Evolutionary conservation across 2,329 filamentous ascomycete species (phyloP).

Genomic region (Drechmeria coniospora): DNA sequence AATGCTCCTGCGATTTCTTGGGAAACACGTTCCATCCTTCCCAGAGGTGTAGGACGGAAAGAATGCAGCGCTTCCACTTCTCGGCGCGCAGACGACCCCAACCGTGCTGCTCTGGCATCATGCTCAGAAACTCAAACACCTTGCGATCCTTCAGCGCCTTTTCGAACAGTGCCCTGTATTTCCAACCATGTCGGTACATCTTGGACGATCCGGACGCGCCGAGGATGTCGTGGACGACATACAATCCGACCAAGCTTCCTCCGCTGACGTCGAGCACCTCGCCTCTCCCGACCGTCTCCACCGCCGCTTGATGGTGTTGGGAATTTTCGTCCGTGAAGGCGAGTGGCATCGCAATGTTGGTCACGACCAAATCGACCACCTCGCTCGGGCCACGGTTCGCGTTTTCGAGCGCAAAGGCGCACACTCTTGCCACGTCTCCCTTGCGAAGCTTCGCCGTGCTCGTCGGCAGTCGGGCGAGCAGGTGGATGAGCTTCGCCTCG

Average conservation of each 20-base stretch:
- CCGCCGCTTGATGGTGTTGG: conserved; percentile 23
- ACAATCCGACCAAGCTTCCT: conserved; percentile 66
- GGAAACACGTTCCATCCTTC: conserved; percentile 61
- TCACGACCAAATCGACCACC: conserved; percentile 74
- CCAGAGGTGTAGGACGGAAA: conserved; percentile 54
- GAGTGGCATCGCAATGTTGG: conserved; percentile 67
- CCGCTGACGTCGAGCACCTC: conserved; percentile 45
- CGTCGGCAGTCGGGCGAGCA: conserved; percentile 70
- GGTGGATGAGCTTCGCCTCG: conserved; percentile 69
- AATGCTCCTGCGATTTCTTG: conserved; percentile 54
- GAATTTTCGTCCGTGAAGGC: conserved; percentile 57
- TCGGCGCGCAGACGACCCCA: conserved; percentile 76
- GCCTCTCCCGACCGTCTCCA: conserved; percentile 13
- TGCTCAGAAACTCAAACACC: conserved; percentile 61
- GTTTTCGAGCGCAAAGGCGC: conserved; percentile 78
- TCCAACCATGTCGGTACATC: conserved; percentile 71
- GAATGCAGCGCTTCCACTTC: conserved; percentile 69
- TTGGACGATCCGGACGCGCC: conserved; percentile 63
- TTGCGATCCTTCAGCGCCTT: conserved; percentile 49
- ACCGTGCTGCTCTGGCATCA: conserved; percentile 51
- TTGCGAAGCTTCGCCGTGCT: conserved; percentile 59
- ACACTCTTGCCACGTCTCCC: conserved; percentile 74
- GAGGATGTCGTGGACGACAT: conserved; percentile 63
- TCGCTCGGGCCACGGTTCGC: conserved; percentile 75
- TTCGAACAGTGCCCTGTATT: conserved; percentile 71